Conservation (phyloP, 768 basidiomycete species). For the Candolleomyces eurysporus region DNA sequence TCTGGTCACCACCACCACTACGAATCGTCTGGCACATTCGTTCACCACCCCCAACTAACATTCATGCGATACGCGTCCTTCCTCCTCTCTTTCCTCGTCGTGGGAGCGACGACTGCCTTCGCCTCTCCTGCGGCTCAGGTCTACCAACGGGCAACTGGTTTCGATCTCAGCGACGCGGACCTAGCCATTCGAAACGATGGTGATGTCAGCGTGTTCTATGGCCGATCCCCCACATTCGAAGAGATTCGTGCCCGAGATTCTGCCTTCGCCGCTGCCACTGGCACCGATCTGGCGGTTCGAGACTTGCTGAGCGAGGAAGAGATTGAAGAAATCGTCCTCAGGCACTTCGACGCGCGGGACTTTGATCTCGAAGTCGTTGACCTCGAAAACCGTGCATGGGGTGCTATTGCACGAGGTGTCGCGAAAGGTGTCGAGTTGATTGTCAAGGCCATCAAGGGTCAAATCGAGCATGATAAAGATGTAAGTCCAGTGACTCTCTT, state of each 20-base stretch:
- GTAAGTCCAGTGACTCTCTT: neutral
- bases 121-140: neutral
- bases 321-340: neutral
- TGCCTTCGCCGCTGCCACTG: neutral
- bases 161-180: neutral
- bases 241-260: neutral
- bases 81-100: neutral
- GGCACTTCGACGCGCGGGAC: neutral
- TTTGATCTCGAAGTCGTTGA: neutral
- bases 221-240: neutral
- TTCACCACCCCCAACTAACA: neutral
- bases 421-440: neutral
- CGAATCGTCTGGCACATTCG: conserved; percentile 5
- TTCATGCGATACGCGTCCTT: neutral
- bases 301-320: neutral
- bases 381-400: neutral
- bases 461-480: neutral
- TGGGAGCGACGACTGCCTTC: neutral
- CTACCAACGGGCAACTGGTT: neutral
- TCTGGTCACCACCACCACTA: neutral
- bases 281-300: neutral
- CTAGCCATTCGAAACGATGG: neutral
- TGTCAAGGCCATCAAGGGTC: neutral
- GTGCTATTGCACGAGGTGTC: neutral
- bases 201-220: neutral